Percentiles rank a stretch among this genome's conserved stretches.
phyloP scores from a whole-genome alignment of 768 basidiomycete species.

The Lactarius hatsudake region DNA sequence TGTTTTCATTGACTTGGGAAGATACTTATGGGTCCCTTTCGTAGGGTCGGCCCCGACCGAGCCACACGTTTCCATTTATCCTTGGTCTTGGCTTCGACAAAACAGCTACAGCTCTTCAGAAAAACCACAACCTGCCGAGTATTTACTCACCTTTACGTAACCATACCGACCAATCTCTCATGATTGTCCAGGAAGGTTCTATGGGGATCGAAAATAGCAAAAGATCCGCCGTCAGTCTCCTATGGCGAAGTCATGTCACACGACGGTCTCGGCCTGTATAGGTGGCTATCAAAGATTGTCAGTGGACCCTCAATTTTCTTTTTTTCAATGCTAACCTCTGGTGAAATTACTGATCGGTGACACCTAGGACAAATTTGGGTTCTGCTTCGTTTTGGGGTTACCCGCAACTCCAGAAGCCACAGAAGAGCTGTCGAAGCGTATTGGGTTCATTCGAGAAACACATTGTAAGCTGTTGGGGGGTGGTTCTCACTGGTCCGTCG shows the following conservation, averaged over 20 bases:
- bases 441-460: constrained; percentile 89
- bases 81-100: constrained; percentile 78
- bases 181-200: constrained; percentile 53
- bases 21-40: neutral
- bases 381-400: constrained; percentile 82
- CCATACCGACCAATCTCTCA: constrained; percentile 1
- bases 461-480: constrained; percentile 45
- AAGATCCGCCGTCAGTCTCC: constrained; percentile 68
- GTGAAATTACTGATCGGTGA: neutral
- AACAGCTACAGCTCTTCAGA: constrained; percentile 75
- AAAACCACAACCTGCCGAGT: constrained; percentile 42
- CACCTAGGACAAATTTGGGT: constrained; percentile 76
- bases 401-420: constrained; percentile 82
- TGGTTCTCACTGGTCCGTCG: neutral
- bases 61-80: constrained; percentile 78
- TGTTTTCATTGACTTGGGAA: neutral
- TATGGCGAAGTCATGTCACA: constrained; percentile 72
- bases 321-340: neutral
- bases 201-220: constrained; percentile 78
- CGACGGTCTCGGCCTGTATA: constrained; percentile 64
- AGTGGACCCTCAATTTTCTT: constrained; percentile 31
- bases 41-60: constrained; percentile 52
- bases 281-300: constrained; percentile 81
- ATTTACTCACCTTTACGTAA: constrained; percentile 28
- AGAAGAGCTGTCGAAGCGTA: constrained; percentile 68